Evolutionary conservation across 208 protist genomes (phyloP), one percentile per base, ranked within the genome.

Genomic region (Trypanosoma scelopori): DNA sequence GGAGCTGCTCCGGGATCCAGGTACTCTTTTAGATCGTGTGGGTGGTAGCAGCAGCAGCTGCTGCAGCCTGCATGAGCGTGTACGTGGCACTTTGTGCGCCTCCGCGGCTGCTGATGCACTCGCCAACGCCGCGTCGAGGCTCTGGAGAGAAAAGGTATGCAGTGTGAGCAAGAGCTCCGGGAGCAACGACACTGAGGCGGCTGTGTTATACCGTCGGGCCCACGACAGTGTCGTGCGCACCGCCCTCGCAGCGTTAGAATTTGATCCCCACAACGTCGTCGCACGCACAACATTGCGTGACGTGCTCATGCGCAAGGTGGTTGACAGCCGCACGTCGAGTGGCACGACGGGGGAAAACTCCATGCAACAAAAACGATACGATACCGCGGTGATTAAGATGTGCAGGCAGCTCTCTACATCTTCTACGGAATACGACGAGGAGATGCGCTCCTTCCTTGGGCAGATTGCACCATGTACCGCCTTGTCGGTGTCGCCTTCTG

Each of bases 181-280:
- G 23, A 16, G 32, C 32, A 53, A 30, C 9, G 12, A 60, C 20
- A 27, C 18, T 48, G 20, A 75, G 51, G 39, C 55, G 45, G 45
- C 20, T 22, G 47, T 30, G 25, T 52, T 65, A n/a, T 65, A 68
- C 49, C 18, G 42, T 16, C 48, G 59, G 0, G 65, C 74, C 13
- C 76, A 84, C 27, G 83, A 90, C 60, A 71, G 71, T 12, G 75
- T 90, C 13, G 68, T 90, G 70, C 80, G 84, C 11, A 72, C 71
- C 15, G 49, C 78, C 12, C 67, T 90, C n/a, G 78, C 84, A 2
- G 77, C 78, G 0, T 39, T 90, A n/a, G 78, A 81, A 61, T 76
- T 78, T 58, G 84, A 85, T 53, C 66, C 81, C 0, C 61, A 79
- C 52, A 65, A 85, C 45, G 67, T 72, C 11, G 30, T 70, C 0